Evolutionary conservation across 2,329 filamentous ascomycete species (phyloP).

Genomic region (Alternaria alternata): DNA sequence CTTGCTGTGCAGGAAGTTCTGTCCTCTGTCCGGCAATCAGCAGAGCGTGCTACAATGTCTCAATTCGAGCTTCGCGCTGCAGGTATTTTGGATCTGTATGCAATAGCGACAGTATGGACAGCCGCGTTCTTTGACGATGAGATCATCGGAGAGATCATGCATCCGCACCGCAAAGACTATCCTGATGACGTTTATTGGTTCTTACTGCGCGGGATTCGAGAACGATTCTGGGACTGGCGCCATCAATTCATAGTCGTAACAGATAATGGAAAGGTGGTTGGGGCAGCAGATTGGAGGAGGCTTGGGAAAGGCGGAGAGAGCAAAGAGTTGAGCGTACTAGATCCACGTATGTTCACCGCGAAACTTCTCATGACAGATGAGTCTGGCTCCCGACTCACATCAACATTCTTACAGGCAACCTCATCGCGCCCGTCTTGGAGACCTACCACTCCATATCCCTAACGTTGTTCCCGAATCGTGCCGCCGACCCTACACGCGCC

Average conservation of each 20-base stretch:
- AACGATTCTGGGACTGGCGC: conserved; percentile 41
- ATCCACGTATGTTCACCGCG: conserved; percentile 31
- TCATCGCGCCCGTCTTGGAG: conserved; percentile 22
- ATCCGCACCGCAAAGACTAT: conserved; percentile 38
- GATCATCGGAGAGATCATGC: conserved; percentile 44
- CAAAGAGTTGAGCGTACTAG: conserved; percentile 23
- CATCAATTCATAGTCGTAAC: conserved; percentile 39
- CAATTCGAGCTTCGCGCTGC: conserved; percentile 21
- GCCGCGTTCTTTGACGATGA: conserved; percentile 45
- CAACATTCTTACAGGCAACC: conserved; percentile 25
- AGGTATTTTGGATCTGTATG: conserved; percentile 23
- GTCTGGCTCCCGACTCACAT: background rate
- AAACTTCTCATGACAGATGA: background rate
- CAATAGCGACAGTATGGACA: conserved; percentile 36
- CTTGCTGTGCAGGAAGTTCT: too few species aligned
- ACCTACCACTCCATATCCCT: conserved; percentile 19
- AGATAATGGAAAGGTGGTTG: conserved; percentile 23
- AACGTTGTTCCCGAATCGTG: conserved; percentile 34
- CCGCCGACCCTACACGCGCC: conserved; percentile 30
- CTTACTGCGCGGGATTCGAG: conserved; percentile 32
- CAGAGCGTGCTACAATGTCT: background rate
- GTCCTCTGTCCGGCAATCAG: background rate
- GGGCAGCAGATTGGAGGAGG: conserved; percentile 42
- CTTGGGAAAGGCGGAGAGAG: conserved; percentile 30
- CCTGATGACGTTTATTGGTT: conserved; percentile 44